A percentile compares a stretch with the other conserved stretches of the same genome.
phyloP scores from a whole-genome alignment of 257 asterid species.

The Lycium barbarum region DNA sequence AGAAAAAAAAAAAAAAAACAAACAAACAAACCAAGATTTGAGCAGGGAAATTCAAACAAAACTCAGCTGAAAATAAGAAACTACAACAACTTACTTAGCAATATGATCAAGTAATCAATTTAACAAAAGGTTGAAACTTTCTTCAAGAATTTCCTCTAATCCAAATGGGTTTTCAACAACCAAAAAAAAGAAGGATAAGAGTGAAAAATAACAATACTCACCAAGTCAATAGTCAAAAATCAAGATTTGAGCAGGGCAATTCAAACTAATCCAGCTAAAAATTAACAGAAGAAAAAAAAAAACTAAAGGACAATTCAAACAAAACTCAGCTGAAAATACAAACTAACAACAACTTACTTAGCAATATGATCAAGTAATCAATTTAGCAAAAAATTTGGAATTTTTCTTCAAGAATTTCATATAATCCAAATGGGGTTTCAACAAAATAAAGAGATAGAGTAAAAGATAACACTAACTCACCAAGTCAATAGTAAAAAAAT shows the following conservation, averaged over 20 bases:
- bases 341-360: too few species aligned
- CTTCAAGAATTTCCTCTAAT: background rate
- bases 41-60: background rate
- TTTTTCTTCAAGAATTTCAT: too few species aligned
- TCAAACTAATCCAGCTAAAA: too few species aligned
- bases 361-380: too few species aligned
- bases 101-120: background rate
- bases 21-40: background rate
- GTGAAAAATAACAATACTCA: background rate
- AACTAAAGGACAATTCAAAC: too few species aligned
- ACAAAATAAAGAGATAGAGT: too few species aligned
- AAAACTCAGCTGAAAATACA: too few species aligned
- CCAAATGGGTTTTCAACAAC: background rate
- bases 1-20: background rate
- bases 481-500: too few species aligned
- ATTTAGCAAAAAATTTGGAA: too few species aligned
- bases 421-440: too few species aligned
- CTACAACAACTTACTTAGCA: background rate
- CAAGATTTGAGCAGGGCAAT: too few species aligned
- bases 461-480: background rate
- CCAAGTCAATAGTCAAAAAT: background rate
- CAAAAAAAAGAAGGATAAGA: background rate
- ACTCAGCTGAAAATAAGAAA: background rate
- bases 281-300: too few species aligned
- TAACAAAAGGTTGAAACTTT: background rate